Base-by-base conservation (phyloP, 2,329 filamentous ascomycete genomes). In the Fusarium concolor region DNA sequence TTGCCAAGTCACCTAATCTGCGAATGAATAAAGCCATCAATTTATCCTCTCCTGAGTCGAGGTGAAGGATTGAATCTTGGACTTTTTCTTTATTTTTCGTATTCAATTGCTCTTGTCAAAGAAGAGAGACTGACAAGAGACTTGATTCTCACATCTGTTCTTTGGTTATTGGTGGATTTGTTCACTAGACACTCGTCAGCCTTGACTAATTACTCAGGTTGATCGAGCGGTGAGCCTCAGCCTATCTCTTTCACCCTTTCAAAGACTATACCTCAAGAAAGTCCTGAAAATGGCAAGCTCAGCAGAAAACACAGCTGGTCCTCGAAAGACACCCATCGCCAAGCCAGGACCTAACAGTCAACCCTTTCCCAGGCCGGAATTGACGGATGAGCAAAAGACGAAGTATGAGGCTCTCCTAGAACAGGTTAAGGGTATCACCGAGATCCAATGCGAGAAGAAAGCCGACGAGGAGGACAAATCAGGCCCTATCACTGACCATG, bases 371-470 rank as follows among this genome's bases (percentile, higher is more conserved):
- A 83, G 84, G 11, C 79, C 87, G 8, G 78, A 85, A 59, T 86
- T 97, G 72, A 94, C 90, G 12, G 76, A 86, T 11, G 93, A 97
- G 35, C 92, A 98, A 80, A 81, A 92, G 76, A 78, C 85, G 70
- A 97, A 97, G 81, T 98, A 97, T 81, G 87, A 90, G 42, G 83
- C 88, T 67, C 85, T 98, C 50, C 87, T 98, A 44, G 84, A 87
- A 45, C 86, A 87, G 53, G 93, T 89, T 43, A 89, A 87, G 68
- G 81, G 82, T 72, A 96, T 94, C 91, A 88, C 86, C 14, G 88
- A 89, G 11, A 81, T 97, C 26, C 67, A 71, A 33, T 79, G 78
- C 70, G 87, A 87, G 39, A 88, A 89, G 20, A 56, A 68, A 24
- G 63, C 59, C 55, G 67, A 70, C 11, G 75, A 82, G 9, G 86